phyloP scores from a whole-genome alignment of 2,329 filamentous ascomycete species.

The Xylariaceae sp. region DNA sequence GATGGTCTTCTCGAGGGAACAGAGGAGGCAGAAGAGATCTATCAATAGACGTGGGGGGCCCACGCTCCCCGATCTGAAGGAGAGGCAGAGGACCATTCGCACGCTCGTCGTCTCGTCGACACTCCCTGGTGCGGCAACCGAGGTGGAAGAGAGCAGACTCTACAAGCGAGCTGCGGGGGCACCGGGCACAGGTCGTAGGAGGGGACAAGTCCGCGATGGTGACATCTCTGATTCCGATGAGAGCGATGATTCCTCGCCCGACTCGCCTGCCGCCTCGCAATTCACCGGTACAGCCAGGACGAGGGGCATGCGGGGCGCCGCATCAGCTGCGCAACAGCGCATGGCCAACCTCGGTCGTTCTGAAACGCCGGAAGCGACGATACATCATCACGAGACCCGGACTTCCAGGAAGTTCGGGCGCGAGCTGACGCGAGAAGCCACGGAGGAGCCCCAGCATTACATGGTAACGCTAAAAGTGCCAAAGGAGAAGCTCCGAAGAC shows the following conservation, averaged over 20 bases:
- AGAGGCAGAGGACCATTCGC: slow-evolving; percentile 85
- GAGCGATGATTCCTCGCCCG: slow-evolving; percentile 78
- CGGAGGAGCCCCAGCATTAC: slow-evolving; percentile 62
- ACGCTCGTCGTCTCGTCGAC: slow-evolving; percentile 89
- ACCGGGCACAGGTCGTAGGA: slow-evolving; percentile 46
- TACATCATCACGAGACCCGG: slow-evolving; percentile 66
- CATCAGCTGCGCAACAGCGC: slow-evolving; percentile 75
- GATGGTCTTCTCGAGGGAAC: slow-evolving; percentile 85
- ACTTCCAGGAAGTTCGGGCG: slow-evolving; percentile 54
- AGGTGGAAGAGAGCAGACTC: slow-evolving; percentile 76
- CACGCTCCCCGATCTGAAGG: slow-evolving; percentile 89
- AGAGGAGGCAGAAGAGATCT: slow-evolving; percentile 88
- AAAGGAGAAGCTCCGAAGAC: slow-evolving; percentile 62
- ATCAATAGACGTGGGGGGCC: slow-evolving; percentile 90
- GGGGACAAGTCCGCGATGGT: slow-evolving; percentile 50
- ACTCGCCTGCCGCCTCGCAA: slow-evolving; percentile 74
- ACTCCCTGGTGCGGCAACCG: slow-evolving; percentile 74
- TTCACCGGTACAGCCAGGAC: slow-evolving; percentile 76
- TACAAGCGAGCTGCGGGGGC: slow-evolving; percentile 67
- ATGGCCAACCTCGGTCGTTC: slow-evolving; percentile 79
- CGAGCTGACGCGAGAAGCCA: slow-evolving; percentile 67
- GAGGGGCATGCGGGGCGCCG: slow-evolving; percentile 81
- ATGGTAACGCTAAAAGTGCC: slow-evolving; percentile 70
- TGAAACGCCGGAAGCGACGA: slow-evolving; percentile 74
- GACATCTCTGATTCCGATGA: slow-evolving; percentile 84